phyloP scores from a whole-genome alignment of 2,329 filamentous ascomycete genomes.

The Fusarium sterilihyphosum region DNA sequence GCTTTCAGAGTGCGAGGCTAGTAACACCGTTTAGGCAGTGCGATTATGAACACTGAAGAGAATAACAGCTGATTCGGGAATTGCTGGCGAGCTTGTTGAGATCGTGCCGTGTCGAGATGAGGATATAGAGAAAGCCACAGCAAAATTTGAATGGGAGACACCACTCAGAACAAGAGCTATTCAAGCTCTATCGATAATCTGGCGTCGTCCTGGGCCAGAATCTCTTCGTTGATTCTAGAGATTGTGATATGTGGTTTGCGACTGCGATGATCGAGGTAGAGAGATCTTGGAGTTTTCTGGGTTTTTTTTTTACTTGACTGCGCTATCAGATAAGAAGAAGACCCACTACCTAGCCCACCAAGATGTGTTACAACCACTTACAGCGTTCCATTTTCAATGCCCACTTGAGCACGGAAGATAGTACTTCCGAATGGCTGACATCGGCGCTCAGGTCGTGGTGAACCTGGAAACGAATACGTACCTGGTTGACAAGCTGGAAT shows the following conservation, averaged over 20 bases:
- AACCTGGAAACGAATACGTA: constrained; percentile 31
- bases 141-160: neutral
- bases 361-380: neutral
- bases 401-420: neutral
- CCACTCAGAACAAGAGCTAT: neutral
- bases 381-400: constrained; percentile 24
- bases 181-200: neutral
- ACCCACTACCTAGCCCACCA: neutral
- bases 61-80: neutral
- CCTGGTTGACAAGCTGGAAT: constrained; percentile 32
- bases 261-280: neutral
- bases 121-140: neutral
- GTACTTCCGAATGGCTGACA: constrained; percentile 23
- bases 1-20: neutral
- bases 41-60: too few species aligned
- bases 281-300: neutral
- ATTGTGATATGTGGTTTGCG: neutral
- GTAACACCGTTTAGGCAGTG: neutral
- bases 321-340: neutral
- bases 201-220: neutral
- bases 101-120: neutral
- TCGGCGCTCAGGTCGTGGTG: neutral
- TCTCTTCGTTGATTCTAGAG: neutral
- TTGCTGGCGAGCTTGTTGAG: neutral
- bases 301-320: neutral